Base-by-base conservation (phyloP, 331 rosid genomes). In the Cucumis variabilis region DNA sequence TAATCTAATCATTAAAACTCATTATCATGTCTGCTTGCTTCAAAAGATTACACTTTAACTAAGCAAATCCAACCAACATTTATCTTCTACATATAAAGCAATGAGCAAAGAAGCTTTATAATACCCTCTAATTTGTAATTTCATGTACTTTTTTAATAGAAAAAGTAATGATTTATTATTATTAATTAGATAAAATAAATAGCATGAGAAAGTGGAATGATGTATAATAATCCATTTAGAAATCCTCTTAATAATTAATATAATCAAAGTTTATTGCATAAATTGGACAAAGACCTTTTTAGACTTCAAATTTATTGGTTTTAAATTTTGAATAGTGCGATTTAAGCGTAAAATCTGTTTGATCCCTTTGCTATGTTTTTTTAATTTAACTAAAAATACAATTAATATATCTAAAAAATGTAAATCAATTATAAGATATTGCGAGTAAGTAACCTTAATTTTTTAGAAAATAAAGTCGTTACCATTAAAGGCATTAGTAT, bases 51-150 rank as follows among this genome's bases (percentile, higher is more conserved):
- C 28, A 23, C 58, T 74, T 70, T 44, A 74, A 44, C 19, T 74
- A 74, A 44, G 13, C 82, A 46, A 76, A 76, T 76, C 82, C 63
- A 76, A 44, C 0, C 82, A 11, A 77, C 62, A 76, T 76, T 46
- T 44, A 15, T 12, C 28, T 75, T 7, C 5, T 74, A 0, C 53
- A 0, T 75, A 21, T 73, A 33, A 69, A 25, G 74, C 6, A 62
- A 62, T 62, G 70, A 14, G 9, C 65, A 21, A 63, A 5, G 66
- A 2, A 70, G 48, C 11, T 70, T 70, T 28, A 30, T n/a, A n/a
- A 71, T 6, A 28, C 41, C 25, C n/a, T 30, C 2, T 44, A 44
- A 74, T 75, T 41, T 44, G 16, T 44, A 41, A 9, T 74, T 41
- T 11, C 14, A 20, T 3, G 21, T 74, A 11, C 0, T 58, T 72